These are phyloP conservation scores for Phyllosticta citriasiana DNA, from an alignment of 2,329 filamentous ascomycete species.

Conservation along the genomic window DNA sequence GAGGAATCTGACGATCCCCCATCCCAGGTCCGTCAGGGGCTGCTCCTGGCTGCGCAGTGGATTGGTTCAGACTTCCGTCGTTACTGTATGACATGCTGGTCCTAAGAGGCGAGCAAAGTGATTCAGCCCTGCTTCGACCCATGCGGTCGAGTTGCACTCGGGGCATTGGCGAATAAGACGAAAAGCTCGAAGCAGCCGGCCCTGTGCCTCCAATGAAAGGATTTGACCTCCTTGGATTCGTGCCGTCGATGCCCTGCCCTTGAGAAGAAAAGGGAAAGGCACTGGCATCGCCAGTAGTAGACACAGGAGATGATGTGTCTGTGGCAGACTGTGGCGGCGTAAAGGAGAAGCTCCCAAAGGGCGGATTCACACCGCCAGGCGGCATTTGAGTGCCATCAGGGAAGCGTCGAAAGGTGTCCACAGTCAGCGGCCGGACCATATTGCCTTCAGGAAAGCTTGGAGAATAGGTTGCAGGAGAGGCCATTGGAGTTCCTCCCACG, in stretches of 20 bases:
- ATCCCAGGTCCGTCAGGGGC: background rate
- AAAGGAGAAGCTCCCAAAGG: constrained; percentile 58
- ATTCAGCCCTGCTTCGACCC: constrained; percentile 32
- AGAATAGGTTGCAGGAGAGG: constrained; percentile 34
- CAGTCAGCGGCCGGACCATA: constrained; percentile 57
- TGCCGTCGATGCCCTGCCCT: constrained; percentile 26
- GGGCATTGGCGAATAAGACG: constrained; percentile 28
- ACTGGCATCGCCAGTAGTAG: constrained; percentile 29
- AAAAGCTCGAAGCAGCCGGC: constrained; percentile 9
- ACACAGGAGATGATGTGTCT: constrained; percentile 37
- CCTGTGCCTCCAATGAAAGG: constrained; percentile 22
- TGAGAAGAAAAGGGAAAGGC: constrained; percentile 30
- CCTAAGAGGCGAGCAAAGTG: constrained; percentile 34
- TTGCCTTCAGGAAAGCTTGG: constrained; percentile 41
- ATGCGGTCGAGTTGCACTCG: constrained; percentile 34
- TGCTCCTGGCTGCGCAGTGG: background rate
- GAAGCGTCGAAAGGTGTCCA: constrained; percentile 55
- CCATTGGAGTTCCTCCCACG: constrained; percentile 37
- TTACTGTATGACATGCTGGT: constrained; percentile 37
- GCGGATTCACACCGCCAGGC: constrained; percentile 55
- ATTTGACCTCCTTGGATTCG: constrained; percentile 28
- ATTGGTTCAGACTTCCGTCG: constrained; percentile 10
- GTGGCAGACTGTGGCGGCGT: constrained; percentile 43
- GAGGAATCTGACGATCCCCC: constrained; percentile 2
- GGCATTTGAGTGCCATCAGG: constrained; percentile 59